A percentile compares a stretch with the other conserved stretches of the same genome.
These are phyloP conservation scores for Pseudogymnoascus sp. DNA, from an alignment of 2,329 filamentous ascomycete species.

Conservation along the genomic window DNA sequence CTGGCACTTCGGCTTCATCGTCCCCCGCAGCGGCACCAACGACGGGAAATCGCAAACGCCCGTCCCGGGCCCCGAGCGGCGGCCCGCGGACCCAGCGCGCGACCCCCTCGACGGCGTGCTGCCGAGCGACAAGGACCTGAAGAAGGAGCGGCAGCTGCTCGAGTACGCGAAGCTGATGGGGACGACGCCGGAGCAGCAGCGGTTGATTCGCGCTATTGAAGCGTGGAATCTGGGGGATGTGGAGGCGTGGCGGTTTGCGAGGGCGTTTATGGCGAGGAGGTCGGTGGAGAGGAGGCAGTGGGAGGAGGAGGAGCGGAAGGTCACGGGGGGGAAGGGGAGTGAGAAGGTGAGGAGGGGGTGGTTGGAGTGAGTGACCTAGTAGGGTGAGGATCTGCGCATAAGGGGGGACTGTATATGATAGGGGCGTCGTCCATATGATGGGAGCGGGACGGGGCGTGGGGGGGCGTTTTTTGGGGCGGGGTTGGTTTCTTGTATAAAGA, in stretches of 20 bases:
- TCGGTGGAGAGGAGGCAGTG: conserved; percentile 57
- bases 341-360: not conserved
- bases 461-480: not conserved
- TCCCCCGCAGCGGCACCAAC: conserved; percentile 52
- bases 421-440: not conserved
- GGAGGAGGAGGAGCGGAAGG: conserved; percentile 62
- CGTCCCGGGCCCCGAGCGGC: conserved; percentile 48
- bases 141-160: conserved; percentile 48
- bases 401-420: not conserved
- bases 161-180: conserved; percentile 43
- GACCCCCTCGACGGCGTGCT: conserved; percentile 42
- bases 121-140: conserved; percentile 44
- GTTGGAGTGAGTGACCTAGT: not conserved
- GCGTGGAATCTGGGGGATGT: conserved; percentile 65
- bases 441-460: not conserved
- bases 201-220: conserved; percentile 48
- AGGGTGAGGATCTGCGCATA: not conserved
- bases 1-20: conserved; percentile 81
- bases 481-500: not conserved
- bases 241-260: conserved; percentile 68
- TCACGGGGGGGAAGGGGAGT: conserved; percentile 50
- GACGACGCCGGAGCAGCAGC: conserved; percentile 34
- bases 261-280: conserved; percentile 57
- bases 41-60: conserved; percentile 49
- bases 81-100: conserved; percentile 41